These are phyloP conservation scores for Phytophthora capsici DNA, from an alignment of 352 stramenopile species.

Conservation along the genomic window DNA sequence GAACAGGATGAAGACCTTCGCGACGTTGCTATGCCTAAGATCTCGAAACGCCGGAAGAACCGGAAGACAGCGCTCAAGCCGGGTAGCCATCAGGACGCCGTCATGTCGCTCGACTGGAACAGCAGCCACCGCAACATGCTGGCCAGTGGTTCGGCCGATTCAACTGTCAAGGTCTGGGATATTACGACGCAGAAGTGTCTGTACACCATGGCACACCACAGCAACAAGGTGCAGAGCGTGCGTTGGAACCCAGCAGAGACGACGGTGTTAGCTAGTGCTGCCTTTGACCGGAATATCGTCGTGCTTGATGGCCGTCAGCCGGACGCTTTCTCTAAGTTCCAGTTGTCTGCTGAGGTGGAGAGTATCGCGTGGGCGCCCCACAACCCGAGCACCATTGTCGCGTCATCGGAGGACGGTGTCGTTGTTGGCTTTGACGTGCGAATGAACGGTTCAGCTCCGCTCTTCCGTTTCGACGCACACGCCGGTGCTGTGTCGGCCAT, in stretches of 20 bases:
- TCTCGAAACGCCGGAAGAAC: constrained; percentile 80
- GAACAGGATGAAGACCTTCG: constrained; percentile 87
- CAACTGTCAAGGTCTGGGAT: constrained; percentile 97
- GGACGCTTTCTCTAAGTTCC: constrained; percentile 83
- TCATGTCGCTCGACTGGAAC: constrained; percentile 99
- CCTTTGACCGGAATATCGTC: constrained; percentile 95
- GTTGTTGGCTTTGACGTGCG: constrained; percentile 96
- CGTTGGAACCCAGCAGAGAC: constrained; percentile 97
- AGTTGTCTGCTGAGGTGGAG: constrained; percentile 89
- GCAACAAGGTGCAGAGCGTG: constrained; percentile 98
- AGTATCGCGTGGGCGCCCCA: constrained; percentile 95
- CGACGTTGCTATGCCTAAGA: constrained; percentile 81
- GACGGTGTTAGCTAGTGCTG: constrained; percentile 95
- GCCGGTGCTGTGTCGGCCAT: constrained; percentile 86
- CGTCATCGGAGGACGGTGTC: constrained; percentile 94
- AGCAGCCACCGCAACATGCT: constrained; percentile 96
- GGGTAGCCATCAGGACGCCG: constrained; percentile 97
- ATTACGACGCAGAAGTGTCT: constrained; percentile 93
- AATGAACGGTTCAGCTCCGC: constrained; percentile 90
- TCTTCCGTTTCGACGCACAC: constrained; percentile 95
- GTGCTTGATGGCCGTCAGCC: constrained; percentile 94
- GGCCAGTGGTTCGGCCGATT: constrained; percentile 97
- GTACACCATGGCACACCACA: constrained; percentile 98
- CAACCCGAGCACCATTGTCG: constrained; percentile 92
- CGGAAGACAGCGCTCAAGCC: constrained; percentile 79